A percentile compares a stretch with the other conserved stretches of the same genome.
These are phyloP conservation scores for Solanum ossicruentum DNA, from an alignment of 257 asterid species.

Conservation along the genomic window DNA sequence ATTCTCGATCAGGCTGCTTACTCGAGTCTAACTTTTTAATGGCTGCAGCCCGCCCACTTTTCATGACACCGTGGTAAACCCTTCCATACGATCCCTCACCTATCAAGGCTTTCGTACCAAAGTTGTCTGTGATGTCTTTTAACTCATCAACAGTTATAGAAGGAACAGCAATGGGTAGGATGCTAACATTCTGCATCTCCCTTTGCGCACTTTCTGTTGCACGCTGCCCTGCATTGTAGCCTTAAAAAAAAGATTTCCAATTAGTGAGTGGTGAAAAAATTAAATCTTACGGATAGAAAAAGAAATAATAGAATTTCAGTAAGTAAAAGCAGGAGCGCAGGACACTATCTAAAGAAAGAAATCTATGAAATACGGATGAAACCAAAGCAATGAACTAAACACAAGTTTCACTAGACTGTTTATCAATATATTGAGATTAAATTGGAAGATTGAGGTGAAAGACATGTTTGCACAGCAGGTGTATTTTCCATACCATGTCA, in stretches of 20 bases:
- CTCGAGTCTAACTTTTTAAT: constrained; percentile 74
- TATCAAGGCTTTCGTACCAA: constrained; percentile 48
- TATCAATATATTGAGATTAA: background rate
- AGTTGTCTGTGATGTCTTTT: constrained; percentile 56
- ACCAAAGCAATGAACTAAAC: background rate
- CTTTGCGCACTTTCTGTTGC: constrained; percentile 41
- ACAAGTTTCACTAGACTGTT: background rate
- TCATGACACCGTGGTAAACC: constrained; percentile 55
- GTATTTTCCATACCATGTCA: background rate
- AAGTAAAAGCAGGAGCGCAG: background rate
- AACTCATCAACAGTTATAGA: constrained; percentile 55
- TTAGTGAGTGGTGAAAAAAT: background rate
- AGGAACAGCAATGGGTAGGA: constrained; percentile 64
- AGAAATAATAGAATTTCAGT: background rate
- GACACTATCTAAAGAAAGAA: background rate
- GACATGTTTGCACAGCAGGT: background rate
- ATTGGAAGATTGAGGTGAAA: background rate
- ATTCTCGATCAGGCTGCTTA: constrained; percentile 73
- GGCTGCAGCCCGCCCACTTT: constrained; percentile 59
- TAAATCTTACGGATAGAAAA: background rate
- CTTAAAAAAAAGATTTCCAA: background rate
- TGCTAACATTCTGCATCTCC: constrained; percentile 28
- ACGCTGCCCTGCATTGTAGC: constrained; percentile 28
- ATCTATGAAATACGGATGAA: background rate
- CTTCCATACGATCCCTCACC: constrained; percentile 87